Conservation (phyloP, 108 stramenopile genomes). For the Cyclotella sp. region DNA sequence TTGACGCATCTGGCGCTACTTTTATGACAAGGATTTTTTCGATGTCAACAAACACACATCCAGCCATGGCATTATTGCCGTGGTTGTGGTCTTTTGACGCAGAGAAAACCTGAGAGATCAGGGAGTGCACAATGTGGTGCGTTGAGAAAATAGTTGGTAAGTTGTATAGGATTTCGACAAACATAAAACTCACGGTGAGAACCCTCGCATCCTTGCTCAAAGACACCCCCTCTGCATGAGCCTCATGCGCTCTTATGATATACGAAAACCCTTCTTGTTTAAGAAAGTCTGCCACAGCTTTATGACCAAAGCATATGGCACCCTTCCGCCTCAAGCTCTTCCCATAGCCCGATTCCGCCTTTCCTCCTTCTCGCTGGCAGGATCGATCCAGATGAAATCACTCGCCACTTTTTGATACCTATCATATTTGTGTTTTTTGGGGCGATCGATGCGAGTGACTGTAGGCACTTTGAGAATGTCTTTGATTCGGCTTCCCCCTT, state of each 20-base stretch:
- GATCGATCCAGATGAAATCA: slow-evolving; percentile 99
- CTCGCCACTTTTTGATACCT: slow-evolving; percentile 95
- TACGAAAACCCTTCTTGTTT: slow-evolving; percentile 93
- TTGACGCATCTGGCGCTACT: too few species aligned
- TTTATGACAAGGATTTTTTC: too few species aligned
- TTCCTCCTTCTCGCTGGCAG: slow-evolving; percentile 95
- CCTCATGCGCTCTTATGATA: slow-evolving; percentile 99
- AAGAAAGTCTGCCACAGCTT: slow-evolving; percentile 97
- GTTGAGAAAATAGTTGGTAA: too few species aligned
- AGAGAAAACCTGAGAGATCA: slow-evolving; percentile 83
- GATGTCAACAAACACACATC: slow-evolving; percentile 94
- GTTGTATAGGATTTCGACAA: too few species aligned
- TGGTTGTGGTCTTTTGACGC: slow-evolving; percentile 96
- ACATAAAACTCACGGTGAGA: slow-evolving; percentile 78
- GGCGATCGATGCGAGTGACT: slow-evolving; percentile 95
- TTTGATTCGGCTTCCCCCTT: slow-evolving; percentile 69
- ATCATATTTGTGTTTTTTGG: slow-evolving; percentile 94
- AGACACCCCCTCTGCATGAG: slow-evolving; percentile 97
- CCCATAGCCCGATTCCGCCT: slow-evolving; percentile 80
- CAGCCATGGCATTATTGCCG: slow-evolving; percentile 93
- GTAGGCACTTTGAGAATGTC: slow-evolving; percentile 92
- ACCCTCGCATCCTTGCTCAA: slow-evolving; percentile 97
- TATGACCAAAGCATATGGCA: slow-evolving; percentile 98
- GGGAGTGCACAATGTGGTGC: too few species aligned
- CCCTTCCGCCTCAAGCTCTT: slow-evolving; percentile 96